phyloP scores from a whole-genome alignment of 306 rosid species.

The Malus fusca region DNA sequence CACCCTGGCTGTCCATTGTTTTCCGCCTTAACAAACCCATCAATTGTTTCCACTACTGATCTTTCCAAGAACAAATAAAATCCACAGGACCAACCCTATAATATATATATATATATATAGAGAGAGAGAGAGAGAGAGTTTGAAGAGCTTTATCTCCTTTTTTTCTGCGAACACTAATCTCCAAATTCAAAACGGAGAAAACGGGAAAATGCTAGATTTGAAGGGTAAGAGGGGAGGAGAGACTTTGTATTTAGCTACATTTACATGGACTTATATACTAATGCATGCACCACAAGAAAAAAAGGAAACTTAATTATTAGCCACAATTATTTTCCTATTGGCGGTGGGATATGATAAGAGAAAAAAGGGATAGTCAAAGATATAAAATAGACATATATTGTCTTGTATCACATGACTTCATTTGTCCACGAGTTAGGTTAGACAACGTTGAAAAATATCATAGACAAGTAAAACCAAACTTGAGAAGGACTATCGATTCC shows the following conservation, averaged over 20 bases:
- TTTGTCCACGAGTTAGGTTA: slow-evolving; percentile 42
- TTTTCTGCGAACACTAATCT: neutral
- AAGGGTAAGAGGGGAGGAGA: too few species aligned
- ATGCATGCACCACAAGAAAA: too few species aligned
- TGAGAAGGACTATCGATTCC: slow-evolving; percentile 33
- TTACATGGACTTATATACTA: too few species aligned
- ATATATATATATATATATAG: too few species aligned
- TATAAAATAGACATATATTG: neutral
- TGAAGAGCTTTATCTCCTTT: too few species aligned
- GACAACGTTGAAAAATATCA: slow-evolving; percentile 28
- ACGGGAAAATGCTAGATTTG: neutral
- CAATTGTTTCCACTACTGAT: slow-evolving; percentile 15
- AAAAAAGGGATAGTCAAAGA: too few species aligned
- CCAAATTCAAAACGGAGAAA: neutral
- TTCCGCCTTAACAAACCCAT: slow-evolving; percentile 12
- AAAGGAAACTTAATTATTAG: neutral
- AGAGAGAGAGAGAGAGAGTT: too few species aligned
- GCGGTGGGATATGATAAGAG: neutral
- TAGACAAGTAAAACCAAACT: slow-evolving; percentile 27
- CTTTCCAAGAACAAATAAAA: neutral
- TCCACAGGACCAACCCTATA: neutral
- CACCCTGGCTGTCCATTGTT: slow-evolving; percentile 27
- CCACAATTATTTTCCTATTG: neutral
- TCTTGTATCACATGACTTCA: neutral
- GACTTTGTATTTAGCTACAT: too few species aligned